Evolutionary conservation across 495 filamentous ascomycete genomes (phyloP).

Genomic region (Penicillium longicatenatum): DNA sequence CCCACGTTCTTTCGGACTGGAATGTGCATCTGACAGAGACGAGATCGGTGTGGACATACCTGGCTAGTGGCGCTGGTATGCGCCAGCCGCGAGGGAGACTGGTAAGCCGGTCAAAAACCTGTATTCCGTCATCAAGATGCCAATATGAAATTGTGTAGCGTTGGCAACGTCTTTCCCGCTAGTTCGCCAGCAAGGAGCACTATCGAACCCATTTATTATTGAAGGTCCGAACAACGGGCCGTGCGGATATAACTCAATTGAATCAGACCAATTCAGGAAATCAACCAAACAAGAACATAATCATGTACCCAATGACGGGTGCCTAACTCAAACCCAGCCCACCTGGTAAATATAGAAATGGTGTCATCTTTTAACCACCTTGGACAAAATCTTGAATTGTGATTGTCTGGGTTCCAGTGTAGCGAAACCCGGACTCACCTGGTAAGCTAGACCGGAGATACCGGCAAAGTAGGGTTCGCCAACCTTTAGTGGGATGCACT

Average conservation of each 20-base stretch:
- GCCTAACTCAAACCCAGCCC: neutral
- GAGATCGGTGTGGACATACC: neutral
- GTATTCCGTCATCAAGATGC: neutral
- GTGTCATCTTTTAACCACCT: neutral
- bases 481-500: neutral
- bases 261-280: neutral
- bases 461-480: neutral
- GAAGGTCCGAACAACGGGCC: constrained; percentile 3
- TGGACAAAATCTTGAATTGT: neutral
- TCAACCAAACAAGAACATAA: neutral
- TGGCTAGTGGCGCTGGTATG: neutral
- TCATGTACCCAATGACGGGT: neutral
- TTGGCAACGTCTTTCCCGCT: neutral
- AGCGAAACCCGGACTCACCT: neutral
- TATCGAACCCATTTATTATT: neutral
- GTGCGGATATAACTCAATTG: constrained; percentile 1
- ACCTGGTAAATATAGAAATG: neutral
- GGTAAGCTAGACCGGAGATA: constrained; percentile 1
- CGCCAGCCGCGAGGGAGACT: neutral
- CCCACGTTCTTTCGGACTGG: constrained; percentile 3
- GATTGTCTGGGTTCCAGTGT: constrained; percentile 8
- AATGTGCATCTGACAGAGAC: constrained; percentile 6
- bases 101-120: neutral
- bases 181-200: constrained; percentile 1
- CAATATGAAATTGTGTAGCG: neutral